Conservation (phyloP, 106 monocot genomes). For the Dendrobium nobile region DNA sequence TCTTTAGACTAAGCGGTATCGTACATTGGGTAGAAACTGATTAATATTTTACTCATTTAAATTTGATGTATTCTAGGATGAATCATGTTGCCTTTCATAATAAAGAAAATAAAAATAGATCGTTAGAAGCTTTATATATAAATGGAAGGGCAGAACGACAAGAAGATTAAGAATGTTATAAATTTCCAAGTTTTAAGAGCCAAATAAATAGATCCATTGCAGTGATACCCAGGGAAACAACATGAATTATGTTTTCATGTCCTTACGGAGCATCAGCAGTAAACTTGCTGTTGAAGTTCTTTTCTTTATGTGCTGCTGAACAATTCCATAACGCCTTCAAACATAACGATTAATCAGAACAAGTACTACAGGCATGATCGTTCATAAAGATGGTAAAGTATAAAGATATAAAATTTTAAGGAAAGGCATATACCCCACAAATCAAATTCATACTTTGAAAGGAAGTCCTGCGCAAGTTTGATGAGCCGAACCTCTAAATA, state of each 20-base stretch:
- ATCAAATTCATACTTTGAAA: conserved; percentile 51
- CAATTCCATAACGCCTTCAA: conserved; percentile 62
- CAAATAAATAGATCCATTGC: neutral
- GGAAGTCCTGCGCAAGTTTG: conserved; percentile 72
- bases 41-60: no score
- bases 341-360: conserved; percentile 19
- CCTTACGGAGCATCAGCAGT: conserved; percentile 62
- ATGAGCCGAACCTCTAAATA: conserved; percentile 83
- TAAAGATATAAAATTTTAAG: neutral
- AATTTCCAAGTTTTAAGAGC: neutral
- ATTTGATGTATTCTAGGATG: no score
- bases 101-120: no score
- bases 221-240: neutral
- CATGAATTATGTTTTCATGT: conserved; percentile 9
- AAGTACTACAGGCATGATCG: neutral
- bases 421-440: neutral
- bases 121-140: no score
- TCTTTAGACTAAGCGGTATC: no score
- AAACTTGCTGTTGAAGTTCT: conserved; percentile 58
- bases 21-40: no score
- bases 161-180: no score
- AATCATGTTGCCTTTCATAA: no score
- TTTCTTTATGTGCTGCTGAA: conserved; percentile 41
- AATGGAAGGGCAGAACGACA: no score
- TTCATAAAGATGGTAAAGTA: neutral